A percentile compares a stretch with the other conserved stretches of the same genome.
phyloP scores from a whole-genome alignment of 768 basidiomycete genomes.

The Cystofilobasidium ferigula region DNA sequence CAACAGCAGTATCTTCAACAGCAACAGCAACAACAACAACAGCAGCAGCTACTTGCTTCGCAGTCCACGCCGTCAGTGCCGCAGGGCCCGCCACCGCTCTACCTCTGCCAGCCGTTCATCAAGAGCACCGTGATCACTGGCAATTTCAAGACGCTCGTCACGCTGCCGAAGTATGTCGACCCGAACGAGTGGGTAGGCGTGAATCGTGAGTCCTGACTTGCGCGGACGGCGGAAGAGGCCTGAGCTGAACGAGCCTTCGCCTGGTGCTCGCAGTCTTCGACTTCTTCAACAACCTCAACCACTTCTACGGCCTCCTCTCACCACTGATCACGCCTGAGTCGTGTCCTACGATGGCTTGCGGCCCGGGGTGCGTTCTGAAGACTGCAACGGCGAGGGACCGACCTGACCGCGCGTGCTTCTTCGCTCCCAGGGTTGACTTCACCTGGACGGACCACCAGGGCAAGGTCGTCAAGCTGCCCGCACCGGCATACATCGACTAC shows the following conservation, averaged over 20 bases:
- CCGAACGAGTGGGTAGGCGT: conserved; percentile 96
- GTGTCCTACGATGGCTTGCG: conserved; percentile 87
- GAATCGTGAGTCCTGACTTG: conserved; percentile 53
- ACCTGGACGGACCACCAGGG: conserved; percentile 88
- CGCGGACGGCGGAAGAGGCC: not conserved
- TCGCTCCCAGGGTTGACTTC: conserved; percentile 62
- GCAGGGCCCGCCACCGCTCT: conserved; percentile 43
- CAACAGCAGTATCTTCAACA: not conserved
- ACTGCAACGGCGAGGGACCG: not conserved
- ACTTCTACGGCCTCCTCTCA: conserved; percentile 87
- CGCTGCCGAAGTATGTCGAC: conserved; percentile 87
- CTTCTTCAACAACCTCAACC: conserved; percentile 93
- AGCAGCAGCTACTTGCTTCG: conserved; percentile 1
- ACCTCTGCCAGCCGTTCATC: conserved; percentile 86
- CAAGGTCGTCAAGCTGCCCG: conserved; percentile 73
- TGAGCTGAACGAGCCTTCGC: not conserved
- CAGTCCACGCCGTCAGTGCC: not conserved
- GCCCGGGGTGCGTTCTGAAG: conserved; percentile 52
- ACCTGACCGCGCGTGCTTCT: not conserved
- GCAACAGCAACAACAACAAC: conserved; percentile 14
- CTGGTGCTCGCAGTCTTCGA: conserved; percentile 62
- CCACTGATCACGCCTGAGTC: conserved; percentile 83
- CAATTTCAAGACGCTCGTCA: conserved; percentile 96
- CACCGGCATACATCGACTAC: conserved; percentile 93
- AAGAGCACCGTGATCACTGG: conserved; percentile 93